Conservation (phyloP, 148 eudicot species). For the Camellia granthamiana region DNA sequence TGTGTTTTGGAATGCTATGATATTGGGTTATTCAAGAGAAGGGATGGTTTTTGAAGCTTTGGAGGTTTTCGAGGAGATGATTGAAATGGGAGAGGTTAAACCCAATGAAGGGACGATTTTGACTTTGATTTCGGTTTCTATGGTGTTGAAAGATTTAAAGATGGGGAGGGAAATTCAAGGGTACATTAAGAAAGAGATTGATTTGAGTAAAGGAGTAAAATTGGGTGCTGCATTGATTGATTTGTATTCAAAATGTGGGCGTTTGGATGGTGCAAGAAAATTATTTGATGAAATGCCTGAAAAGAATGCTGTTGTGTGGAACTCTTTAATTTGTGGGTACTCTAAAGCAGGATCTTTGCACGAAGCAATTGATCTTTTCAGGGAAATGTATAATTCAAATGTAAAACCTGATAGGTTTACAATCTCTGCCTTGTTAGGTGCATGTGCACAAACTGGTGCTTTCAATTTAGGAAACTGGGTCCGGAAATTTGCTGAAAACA, state of each 20-base stretch:
- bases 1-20: conserved; percentile 10
- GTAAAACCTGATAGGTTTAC: not conserved
- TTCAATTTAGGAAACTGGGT: conserved; percentile 1
- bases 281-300: not conserved
- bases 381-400: conserved; percentile 9
- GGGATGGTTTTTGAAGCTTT: conserved; percentile 6
- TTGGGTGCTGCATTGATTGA: conserved; percentile 3
- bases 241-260: conserved; percentile 1
- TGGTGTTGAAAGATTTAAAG: not conserved
- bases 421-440: not conserved
- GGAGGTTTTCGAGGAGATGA: conserved; percentile 5
- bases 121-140: not conserved
- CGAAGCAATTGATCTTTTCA: conserved; percentile 2
- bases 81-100: conserved; percentile 3
- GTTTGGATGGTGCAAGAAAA: conserved; percentile 6
- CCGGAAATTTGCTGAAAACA: not conserved
- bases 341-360: not conserved
- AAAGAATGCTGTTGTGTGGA: conserved; percentile 5
- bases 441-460: conserved; percentile 6
- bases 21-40: not conserved
- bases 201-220: not conserved
- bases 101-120: conserved; percentile 2
- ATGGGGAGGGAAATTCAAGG: conserved; percentile 7
- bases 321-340: not conserved
- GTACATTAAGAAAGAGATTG: not conserved